A percentile compares a stretch with the other conserved stretches of the same genome.
phyloP scores from a whole-genome alignment of 2,329 filamentous ascomycete species.

The Chalaropsis thielavioides region DNA sequence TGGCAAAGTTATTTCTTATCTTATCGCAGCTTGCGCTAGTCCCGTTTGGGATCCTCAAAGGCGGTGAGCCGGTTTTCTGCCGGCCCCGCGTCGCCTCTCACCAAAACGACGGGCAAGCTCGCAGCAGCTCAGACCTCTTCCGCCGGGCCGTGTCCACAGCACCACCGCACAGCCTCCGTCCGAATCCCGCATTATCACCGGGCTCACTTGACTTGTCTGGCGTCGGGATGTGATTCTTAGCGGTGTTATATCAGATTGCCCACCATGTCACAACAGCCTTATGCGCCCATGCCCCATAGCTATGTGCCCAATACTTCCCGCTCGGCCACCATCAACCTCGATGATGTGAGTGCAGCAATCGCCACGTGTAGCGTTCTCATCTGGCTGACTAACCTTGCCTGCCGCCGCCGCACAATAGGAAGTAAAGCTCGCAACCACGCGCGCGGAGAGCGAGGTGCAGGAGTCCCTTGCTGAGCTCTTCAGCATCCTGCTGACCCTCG shows the following conservation, averaged over 20 bases:
- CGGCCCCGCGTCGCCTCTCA: conserved; percentile 6
- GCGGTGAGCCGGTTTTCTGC: conserved; percentile 14
- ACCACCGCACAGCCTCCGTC: too few species aligned
- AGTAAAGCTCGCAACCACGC: conserved; percentile 77
- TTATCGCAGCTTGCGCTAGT: conserved; percentile 14
- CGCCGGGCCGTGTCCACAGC: too few species aligned
- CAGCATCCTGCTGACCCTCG: conserved; percentile 89
- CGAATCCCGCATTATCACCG: not conserved
- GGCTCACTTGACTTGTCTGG: too few species aligned
- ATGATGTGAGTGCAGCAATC: conserved; percentile 48
- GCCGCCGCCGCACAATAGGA: conserved; percentile 42
- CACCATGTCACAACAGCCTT: conserved; percentile 47
- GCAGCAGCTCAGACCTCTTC: not conserved
- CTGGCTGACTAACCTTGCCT: not conserved
- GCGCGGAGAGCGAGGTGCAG: conserved; percentile 80
- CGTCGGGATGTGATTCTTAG: conserved; percentile 11
- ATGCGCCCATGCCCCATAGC: conserved; percentile 80
- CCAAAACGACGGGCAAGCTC: too few species aligned
- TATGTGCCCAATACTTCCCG: conserved; percentile 76
- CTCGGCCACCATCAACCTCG: conserved; percentile 81
- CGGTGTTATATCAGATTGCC: not conserved
- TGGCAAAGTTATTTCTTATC: conserved; percentile 17
- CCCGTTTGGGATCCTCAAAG: conserved; percentile 1
- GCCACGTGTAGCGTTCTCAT: conserved; percentile 2
- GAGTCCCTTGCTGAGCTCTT: conserved; percentile 95